phyloP scores from a whole-genome alignment of 352 stramenopile species.

The Paralagenidium karlingii region DNA sequence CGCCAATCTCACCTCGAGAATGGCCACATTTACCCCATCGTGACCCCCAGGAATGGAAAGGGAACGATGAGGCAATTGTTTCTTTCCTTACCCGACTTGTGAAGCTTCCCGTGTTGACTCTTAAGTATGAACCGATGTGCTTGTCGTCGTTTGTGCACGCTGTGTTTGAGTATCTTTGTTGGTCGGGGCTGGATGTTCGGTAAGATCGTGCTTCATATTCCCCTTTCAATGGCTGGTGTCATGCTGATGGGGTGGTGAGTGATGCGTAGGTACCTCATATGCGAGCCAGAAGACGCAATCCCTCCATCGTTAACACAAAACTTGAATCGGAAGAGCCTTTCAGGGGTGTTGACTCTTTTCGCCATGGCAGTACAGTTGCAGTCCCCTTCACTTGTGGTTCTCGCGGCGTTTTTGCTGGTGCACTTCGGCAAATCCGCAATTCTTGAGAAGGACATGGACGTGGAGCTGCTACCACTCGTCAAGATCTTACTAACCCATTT shows the following conservation, averaged over 20 bases:
- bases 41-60: constrained; percentile 31
- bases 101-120: constrained; percentile 31
- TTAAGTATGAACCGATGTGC: constrained; percentile 60
- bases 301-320: too few relatives aligned
- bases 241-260: too few relatives aligned
- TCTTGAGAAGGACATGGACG: constrained; percentile 9
- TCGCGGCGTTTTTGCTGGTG: constrained; percentile 19
- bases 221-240: too few relatives aligned
- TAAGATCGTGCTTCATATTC: too few relatives aligned
- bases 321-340: too few relatives aligned
- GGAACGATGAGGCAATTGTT: constrained; percentile 18
- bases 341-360: constrained; percentile 29
- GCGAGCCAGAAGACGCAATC: constrained; percentile 14
- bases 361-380: constrained; percentile 43
- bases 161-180: constrained; percentile 9
- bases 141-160: constrained; percentile 17
- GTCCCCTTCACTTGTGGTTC: constrained; percentile 42
- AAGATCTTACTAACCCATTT: too few relatives aligned
- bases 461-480: constrained; percentile 14
- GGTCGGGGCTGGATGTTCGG: constrained; percentile 10
- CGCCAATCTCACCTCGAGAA: constrained; percentile 32
- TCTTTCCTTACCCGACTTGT: constrained; percentile 33
- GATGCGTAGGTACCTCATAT: too few relatives aligned
- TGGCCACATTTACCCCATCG: constrained; percentile 58
- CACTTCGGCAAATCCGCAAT: constrained; percentile 9